Conservation (phyloP, 495 filamentous ascomycete species). For the Ramalina peruviana region DNA sequence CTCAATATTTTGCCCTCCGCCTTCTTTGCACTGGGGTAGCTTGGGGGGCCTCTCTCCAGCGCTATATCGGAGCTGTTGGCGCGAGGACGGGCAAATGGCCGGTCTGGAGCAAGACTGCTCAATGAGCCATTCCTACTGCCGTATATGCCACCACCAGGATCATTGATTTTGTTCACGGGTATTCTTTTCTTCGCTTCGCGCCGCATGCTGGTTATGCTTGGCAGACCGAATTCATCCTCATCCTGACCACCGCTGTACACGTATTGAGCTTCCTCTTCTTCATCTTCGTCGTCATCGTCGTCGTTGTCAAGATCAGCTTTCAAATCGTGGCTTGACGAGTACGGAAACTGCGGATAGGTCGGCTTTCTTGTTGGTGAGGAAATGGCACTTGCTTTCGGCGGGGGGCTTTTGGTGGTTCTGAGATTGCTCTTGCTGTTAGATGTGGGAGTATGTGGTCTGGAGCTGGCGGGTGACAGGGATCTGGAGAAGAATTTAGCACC, state of each 20-base stretch:
- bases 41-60: constrained; percentile 72
- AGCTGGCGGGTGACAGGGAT: constrained; percentile 34
- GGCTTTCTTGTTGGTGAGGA: constrained; percentile 50
- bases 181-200: constrained; percentile 44
- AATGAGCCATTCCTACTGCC: constrained; percentile 16
- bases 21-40: constrained; percentile 77
- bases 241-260: constrained; percentile 62
- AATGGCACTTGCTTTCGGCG: constrained; percentile 37
- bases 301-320: constrained; percentile 33
- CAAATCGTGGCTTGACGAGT: constrained; percentile 66
- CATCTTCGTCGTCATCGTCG: constrained; percentile 33
- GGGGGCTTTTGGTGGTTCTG: constrained; percentile 33
- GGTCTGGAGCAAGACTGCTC: constrained; percentile 21
- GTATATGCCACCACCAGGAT: constrained; percentile 27
- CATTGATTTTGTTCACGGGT: constrained; percentile 30
- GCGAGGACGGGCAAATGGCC: constrained; percentile 25
- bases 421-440: constrained; percentile 27
- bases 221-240: constrained; percentile 88
- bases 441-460: constrained; percentile 50
- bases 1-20: constrained; percentile 86
- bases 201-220: constrained; percentile 79
- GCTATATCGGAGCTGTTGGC: constrained; percentile 84
- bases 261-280: constrained; percentile 53
- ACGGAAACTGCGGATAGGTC: constrained; percentile 58
- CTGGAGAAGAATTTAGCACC: constrained; percentile 23